Conservation (phyloP, 2,329 filamentous ascomycete genomes). For the Aspergillus sp. region DNA sequence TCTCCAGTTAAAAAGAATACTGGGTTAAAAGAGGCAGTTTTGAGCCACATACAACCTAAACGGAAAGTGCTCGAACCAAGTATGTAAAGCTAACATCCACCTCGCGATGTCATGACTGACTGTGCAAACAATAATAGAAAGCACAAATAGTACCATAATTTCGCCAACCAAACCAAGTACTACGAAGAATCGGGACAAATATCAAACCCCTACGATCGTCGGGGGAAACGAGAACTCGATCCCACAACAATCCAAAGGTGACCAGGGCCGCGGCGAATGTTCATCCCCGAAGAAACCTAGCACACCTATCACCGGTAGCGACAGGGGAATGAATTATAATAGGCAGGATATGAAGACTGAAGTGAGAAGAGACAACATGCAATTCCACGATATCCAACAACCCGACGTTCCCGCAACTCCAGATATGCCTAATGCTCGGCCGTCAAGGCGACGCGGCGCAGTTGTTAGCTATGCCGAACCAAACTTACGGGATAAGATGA, state of each 20-base stretch:
- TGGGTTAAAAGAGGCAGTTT: conserved; percentile 17
- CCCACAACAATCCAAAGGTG: not conserved
- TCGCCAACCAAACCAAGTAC: conserved; percentile 28
- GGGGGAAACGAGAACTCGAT: not conserved
- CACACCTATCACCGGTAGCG: not conserved
- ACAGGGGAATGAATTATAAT: not conserved
- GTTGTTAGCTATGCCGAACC: conserved; percentile 80
- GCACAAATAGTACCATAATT: conserved; percentile 47
- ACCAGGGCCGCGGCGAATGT: not conserved
- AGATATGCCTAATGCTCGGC: conserved; percentile 55
- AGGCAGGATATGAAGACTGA: not conserved
- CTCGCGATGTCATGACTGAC: conserved; percentile 12
- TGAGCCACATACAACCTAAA: conserved; percentile 17
- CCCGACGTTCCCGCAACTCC: conserved; percentile 31
- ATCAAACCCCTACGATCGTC: not conserved
- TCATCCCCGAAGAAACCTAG: not conserved
- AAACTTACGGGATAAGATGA: conserved; percentile 79
- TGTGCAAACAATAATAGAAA: conserved; percentile 38
- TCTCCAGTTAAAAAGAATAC: conserved; percentile 19
- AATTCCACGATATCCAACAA: not conserved
- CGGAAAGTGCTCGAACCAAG: conserved; percentile 44
- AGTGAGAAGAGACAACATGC: not conserved
- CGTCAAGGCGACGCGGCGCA: conserved; percentile 65
- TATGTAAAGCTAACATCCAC: conserved; percentile 27
- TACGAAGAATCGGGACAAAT: not conserved